A percentile compares a stretch with the other conserved stretches of the same genome.
These are phyloP conservation scores for Globisporangium splendens DNA, from an alignment of 352 stramenopile species.

Conservation along the genomic window DNA sequence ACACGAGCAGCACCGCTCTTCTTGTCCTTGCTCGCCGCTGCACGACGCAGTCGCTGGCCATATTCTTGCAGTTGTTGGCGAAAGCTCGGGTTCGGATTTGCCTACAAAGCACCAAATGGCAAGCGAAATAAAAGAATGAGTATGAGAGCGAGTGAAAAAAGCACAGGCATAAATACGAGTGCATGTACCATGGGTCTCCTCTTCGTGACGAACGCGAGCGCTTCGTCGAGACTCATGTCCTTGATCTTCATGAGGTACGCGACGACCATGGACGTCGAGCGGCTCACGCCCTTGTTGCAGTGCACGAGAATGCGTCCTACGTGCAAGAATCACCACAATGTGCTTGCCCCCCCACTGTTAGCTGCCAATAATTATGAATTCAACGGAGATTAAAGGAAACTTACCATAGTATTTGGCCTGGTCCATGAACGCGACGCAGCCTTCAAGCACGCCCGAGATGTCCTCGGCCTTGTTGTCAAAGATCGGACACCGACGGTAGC, in stretches of 20 bases:
- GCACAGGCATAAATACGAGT: too few relatives aligned
- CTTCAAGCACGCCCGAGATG: constrained; percentile 75
- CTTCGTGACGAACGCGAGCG: constrained; percentile 49
- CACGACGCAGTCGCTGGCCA: constrained; percentile 36
- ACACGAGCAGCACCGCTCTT: not conserved
- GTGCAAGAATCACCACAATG: constrained; percentile 1
- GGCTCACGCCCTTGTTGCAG: constrained; percentile 90
- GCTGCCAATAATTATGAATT: too few relatives aligned
- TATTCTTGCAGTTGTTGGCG: constrained; percentile 58
- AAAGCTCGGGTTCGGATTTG: constrained; percentile 76
- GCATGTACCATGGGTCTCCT: constrained; percentile 45
- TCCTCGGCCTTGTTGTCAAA: constrained; percentile 91
- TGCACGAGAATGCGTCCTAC: constrained; percentile 87
- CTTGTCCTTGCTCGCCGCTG: constrained; percentile 7
- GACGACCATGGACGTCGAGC: constrained; percentile 86
- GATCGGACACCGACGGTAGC: constrained; percentile 79
- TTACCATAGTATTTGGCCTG: constrained; percentile 89
- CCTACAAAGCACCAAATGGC: constrained; percentile 12
- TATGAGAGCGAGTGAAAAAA: too few relatives aligned
- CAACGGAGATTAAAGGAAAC: constrained; percentile 1
- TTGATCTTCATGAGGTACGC: constrained; percentile 90
- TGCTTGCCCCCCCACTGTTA: too few relatives aligned
- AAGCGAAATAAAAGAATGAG: too few relatives aligned
- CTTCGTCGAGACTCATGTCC: constrained; percentile 61
- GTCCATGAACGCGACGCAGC: constrained; percentile 88